Base-by-base conservation (phyloP, 2,329 filamentous ascomycete species). In the Hymenoscyphus fraxineus region DNA sequence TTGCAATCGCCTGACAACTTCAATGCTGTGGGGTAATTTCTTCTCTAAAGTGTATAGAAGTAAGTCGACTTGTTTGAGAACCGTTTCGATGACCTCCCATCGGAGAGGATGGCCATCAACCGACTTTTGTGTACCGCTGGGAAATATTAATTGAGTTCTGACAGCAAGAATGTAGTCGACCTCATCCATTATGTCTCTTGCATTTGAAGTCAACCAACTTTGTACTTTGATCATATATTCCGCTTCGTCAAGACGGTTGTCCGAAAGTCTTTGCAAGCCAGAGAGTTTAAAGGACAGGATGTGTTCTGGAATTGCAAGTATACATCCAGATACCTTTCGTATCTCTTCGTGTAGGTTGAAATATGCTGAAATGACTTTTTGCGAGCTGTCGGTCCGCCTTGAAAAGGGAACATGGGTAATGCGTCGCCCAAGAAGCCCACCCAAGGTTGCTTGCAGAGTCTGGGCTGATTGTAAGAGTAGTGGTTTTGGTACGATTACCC, bases 111-210 rank as follows among this genome's bases (percentile, higher is more conserved):
- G 72, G 0, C 75, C 76, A 59, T 80, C 78, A 22, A 80, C 73
- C 0, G 73, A 59, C 9, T 71, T 70, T 57, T 78, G 78, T 0
- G 74, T 64, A 3, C 79, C 78, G 38, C 71, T 74, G 0, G 79
- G 76, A 63, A 80, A 80, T 6, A 81, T 78, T 2, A 80, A 64
- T 47, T 80, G 77, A 0, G 76, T 78, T 16, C 73, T 73, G 2
- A 77, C 69, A 0, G 76, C 73, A 1, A 81, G 69, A 2, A 75
- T 79, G 19, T 74, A 73, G 63, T 81, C 79, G 22, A 73, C 81
- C 68, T 86, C 83, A 65, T 86, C 84, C 0, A 86, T 69, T 1
- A 86, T 74, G 69, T 86, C 83, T 0, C 83, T 76, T 12, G 76
- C 77, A 15, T 74, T 66, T 6, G 66, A 63, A 16, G 78, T 72